phyloP scores from a whole-genome alignment of 257 asterid species.

The Penstemon newberryi region DNA sequence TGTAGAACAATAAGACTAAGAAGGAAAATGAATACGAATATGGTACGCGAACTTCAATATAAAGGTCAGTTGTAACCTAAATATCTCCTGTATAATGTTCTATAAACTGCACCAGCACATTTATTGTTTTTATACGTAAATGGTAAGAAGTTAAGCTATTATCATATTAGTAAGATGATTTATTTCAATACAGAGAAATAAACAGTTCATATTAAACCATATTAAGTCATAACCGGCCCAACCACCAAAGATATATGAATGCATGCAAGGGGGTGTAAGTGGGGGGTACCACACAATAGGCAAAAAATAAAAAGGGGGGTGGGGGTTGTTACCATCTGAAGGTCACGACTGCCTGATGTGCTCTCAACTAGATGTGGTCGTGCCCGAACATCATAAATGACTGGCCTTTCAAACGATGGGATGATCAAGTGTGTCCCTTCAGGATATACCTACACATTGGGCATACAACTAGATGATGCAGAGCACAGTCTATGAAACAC shows the following conservation, averaged over 20 bases:
- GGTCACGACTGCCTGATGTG: constrained; percentile 93
- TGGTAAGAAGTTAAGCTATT: background rate
- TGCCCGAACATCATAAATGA: constrained; percentile 89
- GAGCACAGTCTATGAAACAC: background rate
- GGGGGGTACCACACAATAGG: background rate
- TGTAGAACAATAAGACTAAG: background rate
- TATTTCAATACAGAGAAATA: background rate
- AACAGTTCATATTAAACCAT: constrained; percentile 1
- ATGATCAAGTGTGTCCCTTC: constrained; percentile 92
- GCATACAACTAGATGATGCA: background rate
- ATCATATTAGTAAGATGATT: background rate
- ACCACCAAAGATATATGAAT: constrained; percentile 5
- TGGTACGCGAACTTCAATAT: background rate
- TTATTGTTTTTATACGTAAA: background rate
- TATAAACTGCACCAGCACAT: background rate
- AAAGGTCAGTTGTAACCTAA: background rate
- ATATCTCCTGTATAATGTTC: background rate
- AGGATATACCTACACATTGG: constrained; percentile 65
- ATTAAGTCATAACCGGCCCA: constrained; percentile 1
- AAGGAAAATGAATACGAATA: background rate
- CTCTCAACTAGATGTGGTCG: constrained; percentile 89
- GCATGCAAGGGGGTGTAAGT: background rate
- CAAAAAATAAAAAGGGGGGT: background rate
- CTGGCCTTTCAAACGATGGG: constrained; percentile 95
- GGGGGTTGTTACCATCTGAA: constrained; percentile 68